These are phyloP conservation scores for Acer negundo DNA, from an alignment of 345 rosid genomes.

Conservation along the genomic window DNA sequence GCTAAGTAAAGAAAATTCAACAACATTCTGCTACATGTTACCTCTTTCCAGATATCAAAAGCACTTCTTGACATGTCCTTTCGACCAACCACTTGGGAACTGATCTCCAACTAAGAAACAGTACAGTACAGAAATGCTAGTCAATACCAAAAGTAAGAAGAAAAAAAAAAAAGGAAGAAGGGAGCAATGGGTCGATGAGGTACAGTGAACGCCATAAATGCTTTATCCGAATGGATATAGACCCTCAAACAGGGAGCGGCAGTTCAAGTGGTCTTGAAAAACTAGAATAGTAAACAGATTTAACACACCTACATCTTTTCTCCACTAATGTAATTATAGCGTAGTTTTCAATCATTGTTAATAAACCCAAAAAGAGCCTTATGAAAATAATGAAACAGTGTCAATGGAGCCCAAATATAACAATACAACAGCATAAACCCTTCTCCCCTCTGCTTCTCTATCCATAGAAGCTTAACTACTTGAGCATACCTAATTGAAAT, in stretches of 20 bases:
- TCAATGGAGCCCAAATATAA: neutral
- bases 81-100: conserved; percentile 89
- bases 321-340: neutral
- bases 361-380: neutral
- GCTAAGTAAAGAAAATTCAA: conserved; percentile 13
- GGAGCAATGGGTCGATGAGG: neutral
- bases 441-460: neutral
- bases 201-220: neutral
- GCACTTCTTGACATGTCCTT: conserved; percentile 85
- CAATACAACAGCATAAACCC: neutral
- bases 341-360: neutral
- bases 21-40: conserved; percentile 21
- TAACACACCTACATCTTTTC: neutral
- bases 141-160: neutral
- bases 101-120: conserved; percentile 65
- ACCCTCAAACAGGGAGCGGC: neutral
- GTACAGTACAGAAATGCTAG: conserved; percentile 23
- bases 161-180: neutral
- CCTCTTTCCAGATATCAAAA: conserved; percentile 99
- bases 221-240: neutral
- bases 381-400: neutral
- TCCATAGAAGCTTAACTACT: neutral
- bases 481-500: neutral
- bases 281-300: neutral
- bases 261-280: conserved; percentile 8